These are phyloP conservation scores for Acmispon strigosus DNA, from an alignment of 306 rosid species.

Conservation along the genomic window DNA sequence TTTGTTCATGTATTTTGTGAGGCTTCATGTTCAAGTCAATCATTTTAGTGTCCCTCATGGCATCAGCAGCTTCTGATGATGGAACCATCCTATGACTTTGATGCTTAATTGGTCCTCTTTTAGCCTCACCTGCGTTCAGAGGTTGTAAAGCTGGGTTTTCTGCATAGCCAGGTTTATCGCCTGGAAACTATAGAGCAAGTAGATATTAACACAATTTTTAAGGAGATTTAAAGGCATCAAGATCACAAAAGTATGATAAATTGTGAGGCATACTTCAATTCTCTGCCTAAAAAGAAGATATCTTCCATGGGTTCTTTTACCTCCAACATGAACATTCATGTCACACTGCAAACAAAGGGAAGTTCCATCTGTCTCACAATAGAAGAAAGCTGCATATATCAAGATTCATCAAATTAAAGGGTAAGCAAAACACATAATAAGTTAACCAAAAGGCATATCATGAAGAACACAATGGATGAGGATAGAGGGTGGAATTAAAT, in stretches of 20 bases:
- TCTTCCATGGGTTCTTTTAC: conserved; percentile 75
- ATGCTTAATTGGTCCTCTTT: conserved; percentile 37
- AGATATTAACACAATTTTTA: background rate
- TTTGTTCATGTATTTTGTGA: conserved; percentile 53
- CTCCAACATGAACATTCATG: conserved; percentile 78
- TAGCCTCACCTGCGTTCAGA: conserved; percentile 32
- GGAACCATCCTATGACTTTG: conserved; percentile 38
- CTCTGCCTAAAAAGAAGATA: conserved; percentile 72
- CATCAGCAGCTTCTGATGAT: conserved; percentile 35
- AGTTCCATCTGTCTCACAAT: conserved; percentile 82
- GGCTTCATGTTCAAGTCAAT: conserved; percentile 78
- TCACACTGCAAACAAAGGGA: conserved; percentile 81
- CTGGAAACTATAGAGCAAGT: conserved; percentile 57
- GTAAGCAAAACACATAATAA: conserved; percentile 11
- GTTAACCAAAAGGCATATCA: background rate
- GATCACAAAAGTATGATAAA: background rate
- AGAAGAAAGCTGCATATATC: conserved; percentile 62
- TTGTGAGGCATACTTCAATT: conserved; percentile 60
- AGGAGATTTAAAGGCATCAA: background rate
- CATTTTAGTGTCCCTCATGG: conserved; percentile 47
- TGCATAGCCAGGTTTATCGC: conserved; percentile 47
- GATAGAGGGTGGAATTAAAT: background rate
- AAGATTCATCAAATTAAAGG: background rate
- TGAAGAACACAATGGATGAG: background rate
- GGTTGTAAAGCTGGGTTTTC: conserved; percentile 35